Evolutionary conservation across 2,329 filamentous ascomycete genomes (phyloP).

Genomic region (Cladorrhinum sp.): DNA sequence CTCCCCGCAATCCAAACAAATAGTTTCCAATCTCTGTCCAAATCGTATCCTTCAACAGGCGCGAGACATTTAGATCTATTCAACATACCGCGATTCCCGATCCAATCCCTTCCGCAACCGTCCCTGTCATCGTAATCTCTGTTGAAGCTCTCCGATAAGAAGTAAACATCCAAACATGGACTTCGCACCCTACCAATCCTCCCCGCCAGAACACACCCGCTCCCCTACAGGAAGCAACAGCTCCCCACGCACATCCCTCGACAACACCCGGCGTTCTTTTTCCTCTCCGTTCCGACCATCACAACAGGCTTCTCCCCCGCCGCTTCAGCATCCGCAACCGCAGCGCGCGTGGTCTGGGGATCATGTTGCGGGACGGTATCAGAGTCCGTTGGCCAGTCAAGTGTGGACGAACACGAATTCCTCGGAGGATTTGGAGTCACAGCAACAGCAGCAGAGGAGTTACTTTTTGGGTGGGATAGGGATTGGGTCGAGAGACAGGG

Average conservation of each 20-base stretch:
- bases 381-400: slow-evolving; percentile 24
- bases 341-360: slow-evolving; percentile 53
- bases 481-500: slow-evolving; percentile 45
- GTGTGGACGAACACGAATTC: slow-evolving; percentile 15
- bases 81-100: neutral
- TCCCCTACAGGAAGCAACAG: slow-evolving; percentile 59
- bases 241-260: slow-evolving; percentile 58
- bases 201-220: slow-evolving; percentile 77
- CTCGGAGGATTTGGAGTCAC: slow-evolving; percentile 2
- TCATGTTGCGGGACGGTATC: slow-evolving; percentile 36
- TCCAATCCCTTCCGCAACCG: neutral
- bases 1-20: neutral
- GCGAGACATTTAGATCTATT: neutral
- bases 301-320: slow-evolving; percentile 39
- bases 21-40: neutral
- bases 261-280: slow-evolving; percentile 53
- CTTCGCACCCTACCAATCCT: slow-evolving; percentile 96
- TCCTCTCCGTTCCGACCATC: slow-evolving; percentile 42
- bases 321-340: slow-evolving; percentile 53
- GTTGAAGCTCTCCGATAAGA: neutral
- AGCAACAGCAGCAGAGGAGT: slow-evolving; percentile 29
- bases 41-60: slow-evolving; percentile 2
- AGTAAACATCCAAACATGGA: slow-evolving; percentile 63
- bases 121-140: neutral
- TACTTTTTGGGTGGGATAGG: slow-evolving; percentile 36